Conservation (phyloP, 164 flowering plant species). For the Aristolochia californica region DNA sequence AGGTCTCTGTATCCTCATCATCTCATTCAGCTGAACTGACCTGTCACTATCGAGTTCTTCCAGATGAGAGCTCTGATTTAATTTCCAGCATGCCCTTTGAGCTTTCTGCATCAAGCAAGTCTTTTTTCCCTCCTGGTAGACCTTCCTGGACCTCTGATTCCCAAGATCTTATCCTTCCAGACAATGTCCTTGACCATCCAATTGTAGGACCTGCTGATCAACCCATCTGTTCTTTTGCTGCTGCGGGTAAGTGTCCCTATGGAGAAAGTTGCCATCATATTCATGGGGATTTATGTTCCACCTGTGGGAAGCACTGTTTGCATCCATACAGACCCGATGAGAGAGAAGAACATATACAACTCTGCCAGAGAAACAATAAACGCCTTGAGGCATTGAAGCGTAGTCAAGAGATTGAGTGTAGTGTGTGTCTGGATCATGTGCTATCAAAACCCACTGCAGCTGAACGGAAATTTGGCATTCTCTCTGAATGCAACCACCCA, state of each 20-base stretch:
- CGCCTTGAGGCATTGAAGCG: slow-evolving; percentile 60
- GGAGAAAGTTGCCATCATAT: slow-evolving; percentile 81
- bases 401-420: slow-evolving; percentile 94
- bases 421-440: slow-evolving; percentile 90
- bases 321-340: slow-evolving; percentile 82
- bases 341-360: slow-evolving; percentile 61
- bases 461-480: slow-evolving; percentile 86
- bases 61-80: slow-evolving; percentile 6
- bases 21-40: slow-evolving; percentile 23
- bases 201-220: slow-evolving; percentile 31
- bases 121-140: slow-evolving; percentile 19
- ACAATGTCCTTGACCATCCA: slow-evolving; percentile 15
- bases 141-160: slow-evolving; percentile 36
- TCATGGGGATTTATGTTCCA: slow-evolving; percentile 78
- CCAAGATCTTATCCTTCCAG: slow-evolving; percentile 13
- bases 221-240: slow-evolving; percentile 81
- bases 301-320: slow-evolving; percentile 73
- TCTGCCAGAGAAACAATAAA: slow-evolving; percentile 62
- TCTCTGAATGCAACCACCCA: slow-evolving; percentile 97
- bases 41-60: slow-evolving; percentile 15
- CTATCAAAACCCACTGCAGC: slow-evolving; percentile 71
- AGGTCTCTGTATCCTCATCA: slow-evolving; percentile 35
- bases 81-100: slow-evolving; percentile 15
- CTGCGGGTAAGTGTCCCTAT: slow-evolving; percentile 81
- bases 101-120: slow-evolving; percentile 23